Evolutionary conservation across 148 eudicot genomes (phyloP).

Genomic region (Chenopodium formosanum): DNA sequence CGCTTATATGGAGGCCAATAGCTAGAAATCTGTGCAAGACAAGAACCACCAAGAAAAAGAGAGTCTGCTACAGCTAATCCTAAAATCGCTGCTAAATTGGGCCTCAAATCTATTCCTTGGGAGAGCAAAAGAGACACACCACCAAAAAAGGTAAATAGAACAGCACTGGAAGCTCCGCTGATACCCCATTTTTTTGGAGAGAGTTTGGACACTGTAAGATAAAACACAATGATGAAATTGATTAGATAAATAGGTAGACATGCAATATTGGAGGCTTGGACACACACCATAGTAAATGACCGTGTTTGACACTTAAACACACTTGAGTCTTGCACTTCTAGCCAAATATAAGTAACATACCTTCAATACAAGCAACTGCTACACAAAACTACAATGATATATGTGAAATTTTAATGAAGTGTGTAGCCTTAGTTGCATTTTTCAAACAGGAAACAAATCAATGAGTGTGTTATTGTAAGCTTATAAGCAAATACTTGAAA

Average conservation of each 20-base stretch:
- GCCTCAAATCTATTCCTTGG: conserved; percentile 88
- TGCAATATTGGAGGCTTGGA: not conserved
- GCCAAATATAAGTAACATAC: not conserved
- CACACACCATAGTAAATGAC: no score
- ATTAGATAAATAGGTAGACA: conserved; percentile 1
- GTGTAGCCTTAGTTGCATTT: not conserved
- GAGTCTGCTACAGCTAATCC: conserved; percentile 72
- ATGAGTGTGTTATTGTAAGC: not conserved
- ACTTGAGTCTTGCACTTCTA: no score
- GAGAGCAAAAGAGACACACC: conserved; percentile 65
- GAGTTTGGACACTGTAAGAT: conserved; percentile 65
- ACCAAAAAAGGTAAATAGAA: conserved; percentile 58
- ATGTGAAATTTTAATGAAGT: not conserved
- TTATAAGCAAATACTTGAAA: not conserved
- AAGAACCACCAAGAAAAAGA: conserved; percentile 81
- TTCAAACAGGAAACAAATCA: not conserved
- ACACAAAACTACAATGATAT: not conserved
- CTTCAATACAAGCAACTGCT: conserved; percentile 6
- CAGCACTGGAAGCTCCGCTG: conserved; percentile 63
- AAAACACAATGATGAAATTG: conserved; percentile 10
- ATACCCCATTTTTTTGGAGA: conserved; percentile 97
- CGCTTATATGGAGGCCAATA: conserved; percentile 95
- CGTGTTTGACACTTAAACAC: no score
- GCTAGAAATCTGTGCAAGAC: conserved; percentile 87
- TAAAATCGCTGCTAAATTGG: conserved; percentile 67